Percentiles rank a stretch among this genome's conserved stretches.
phyloP scores from a whole-genome alignment of 306 rosid genomes.

The Sechiopsis laciniata region DNA sequence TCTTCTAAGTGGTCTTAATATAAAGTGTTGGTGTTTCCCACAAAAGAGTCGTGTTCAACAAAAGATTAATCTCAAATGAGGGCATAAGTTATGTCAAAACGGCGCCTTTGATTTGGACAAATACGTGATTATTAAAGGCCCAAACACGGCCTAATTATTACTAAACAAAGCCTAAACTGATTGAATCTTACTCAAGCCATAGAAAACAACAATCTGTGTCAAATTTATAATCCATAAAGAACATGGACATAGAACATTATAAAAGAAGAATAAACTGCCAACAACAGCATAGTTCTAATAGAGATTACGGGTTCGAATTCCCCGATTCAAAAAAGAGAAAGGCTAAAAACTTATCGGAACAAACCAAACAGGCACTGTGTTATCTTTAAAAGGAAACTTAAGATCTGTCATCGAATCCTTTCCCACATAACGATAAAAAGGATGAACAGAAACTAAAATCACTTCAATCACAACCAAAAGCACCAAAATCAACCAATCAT shows the following conservation, averaged over 20 bases:
- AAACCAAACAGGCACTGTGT: constrained; percentile 86
- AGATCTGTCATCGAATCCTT: constrained; percentile 90
- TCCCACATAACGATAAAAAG: constrained; percentile 83
- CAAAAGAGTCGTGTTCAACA: too few species aligned
- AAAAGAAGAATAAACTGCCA: too few species aligned
- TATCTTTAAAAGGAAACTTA: constrained; percentile 64
- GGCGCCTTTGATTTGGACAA: too few species aligned
- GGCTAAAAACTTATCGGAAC: constrained; percentile 56
- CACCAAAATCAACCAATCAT: constrained; percentile 75
- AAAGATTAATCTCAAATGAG: too few species aligned
- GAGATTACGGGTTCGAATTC: too few species aligned
- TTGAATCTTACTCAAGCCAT: neutral
- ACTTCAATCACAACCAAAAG: constrained; percentile 52
- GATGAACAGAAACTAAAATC: constrained; percentile 40
- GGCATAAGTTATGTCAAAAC: too few species aligned
- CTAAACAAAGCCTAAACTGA: too few species aligned
- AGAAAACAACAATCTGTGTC: neutral
- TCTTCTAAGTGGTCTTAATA: too few species aligned
- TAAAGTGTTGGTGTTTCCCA: too few species aligned
- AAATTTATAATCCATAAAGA: neutral
- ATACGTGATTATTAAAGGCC: too few species aligned
- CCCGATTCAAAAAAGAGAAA: neutral
- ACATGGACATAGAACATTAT: neutral
- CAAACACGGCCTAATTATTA: too few species aligned
- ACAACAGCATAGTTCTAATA: too few species aligned